Percentiles rank a stretch among this genome's conserved stretches.
phyloP scores from a whole-genome alignment of 176 grass and related monocot species.

The Pontederia crassipes region DNA sequence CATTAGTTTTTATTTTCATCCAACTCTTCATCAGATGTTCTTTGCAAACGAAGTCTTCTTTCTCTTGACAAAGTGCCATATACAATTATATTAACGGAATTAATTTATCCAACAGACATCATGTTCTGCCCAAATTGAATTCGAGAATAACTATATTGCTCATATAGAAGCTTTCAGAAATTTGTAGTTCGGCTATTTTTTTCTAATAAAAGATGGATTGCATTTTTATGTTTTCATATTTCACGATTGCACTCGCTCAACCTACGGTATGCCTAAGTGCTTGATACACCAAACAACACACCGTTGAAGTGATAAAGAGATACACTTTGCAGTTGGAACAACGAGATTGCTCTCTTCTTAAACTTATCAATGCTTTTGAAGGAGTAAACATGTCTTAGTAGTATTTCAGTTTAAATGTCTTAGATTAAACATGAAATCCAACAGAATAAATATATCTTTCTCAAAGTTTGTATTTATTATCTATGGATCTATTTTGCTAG shows the following conservation, averaged over 20 bases:
- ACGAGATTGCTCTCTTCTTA: conserved; percentile 6
- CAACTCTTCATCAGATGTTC: not conserved
- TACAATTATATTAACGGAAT: not conserved
- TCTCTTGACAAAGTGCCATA: conserved; percentile 11
- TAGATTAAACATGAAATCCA: not conserved
- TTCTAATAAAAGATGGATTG: not conserved
- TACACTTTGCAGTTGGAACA: conserved; percentile 14
- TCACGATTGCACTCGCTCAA: not conserved
- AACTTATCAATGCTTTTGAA: conserved; percentile 14
- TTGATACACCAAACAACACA: not conserved
- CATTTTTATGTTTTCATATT: not conserved
- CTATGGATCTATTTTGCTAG: too few relatives aligned
- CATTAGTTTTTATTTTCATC: not conserved
- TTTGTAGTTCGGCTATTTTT: not conserved
- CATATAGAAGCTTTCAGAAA: too few relatives aligned
- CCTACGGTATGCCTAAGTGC: not conserved
- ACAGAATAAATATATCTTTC: too few relatives aligned
- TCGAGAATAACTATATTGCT: too few relatives aligned
- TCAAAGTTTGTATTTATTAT: too few relatives aligned
- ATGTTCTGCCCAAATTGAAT: too few relatives aligned
- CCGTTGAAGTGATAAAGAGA: conserved; percentile 12
- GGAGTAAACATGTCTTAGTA: conserved; percentile 1
- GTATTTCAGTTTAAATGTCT: not conserved
- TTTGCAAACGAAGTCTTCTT: not conserved
- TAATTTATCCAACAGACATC: not conserved